Evolutionary conservation across 768 basidiomycete species (phyloP), one percentile per base, ranked within the genome.

Genomic region (Trametes meyenii): DNA sequence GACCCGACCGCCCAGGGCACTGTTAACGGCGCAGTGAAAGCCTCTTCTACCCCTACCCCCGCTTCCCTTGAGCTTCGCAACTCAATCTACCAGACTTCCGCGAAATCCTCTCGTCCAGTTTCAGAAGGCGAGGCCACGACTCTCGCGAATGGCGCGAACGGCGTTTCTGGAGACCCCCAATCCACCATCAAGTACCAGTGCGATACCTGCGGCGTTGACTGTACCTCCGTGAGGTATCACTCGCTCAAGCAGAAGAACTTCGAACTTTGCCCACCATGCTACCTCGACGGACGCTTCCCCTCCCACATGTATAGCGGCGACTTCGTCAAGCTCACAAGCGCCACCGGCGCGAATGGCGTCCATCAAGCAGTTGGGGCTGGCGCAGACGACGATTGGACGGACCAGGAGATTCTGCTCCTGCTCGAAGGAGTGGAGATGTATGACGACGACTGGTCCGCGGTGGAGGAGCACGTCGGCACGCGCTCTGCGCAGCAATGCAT

Each of bases 371-470:
- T 69, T 2, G 81, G 53, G 65, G 77, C 64, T 72, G 80, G 33
- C 13, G 81, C 80, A 29, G 87, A 87, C 57, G 86, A 89, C 57
- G 80, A 81, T 61, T 99, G 97, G 97, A 81, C 86, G 1, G 96
- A 97, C 71, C 90, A 95, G 71, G 97, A 99, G 74, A 81, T 89
- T 19, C 75, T 99, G 11, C 75, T 92, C 8, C 79, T 99, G 5
- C 81, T 99, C n/a, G 97, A 99, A 73, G 97, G 89, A 16, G 85
- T 99, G 44, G 97, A 99, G 75, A 97, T 99, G 93, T 94, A 88
- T 73, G 94, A 97, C 66, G 96, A 98, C 69, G 96, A 98, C 70
- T 99, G 96, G 96, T 86, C 86, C 21, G 83, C 85, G 50, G 87
- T 98, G 64, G 90, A 96, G 66, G 92, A 94, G 66, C 96, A 98